Conservation (phyloP, 768 basidiomycete genomes). For the Hygrocybe punicea region DNA sequence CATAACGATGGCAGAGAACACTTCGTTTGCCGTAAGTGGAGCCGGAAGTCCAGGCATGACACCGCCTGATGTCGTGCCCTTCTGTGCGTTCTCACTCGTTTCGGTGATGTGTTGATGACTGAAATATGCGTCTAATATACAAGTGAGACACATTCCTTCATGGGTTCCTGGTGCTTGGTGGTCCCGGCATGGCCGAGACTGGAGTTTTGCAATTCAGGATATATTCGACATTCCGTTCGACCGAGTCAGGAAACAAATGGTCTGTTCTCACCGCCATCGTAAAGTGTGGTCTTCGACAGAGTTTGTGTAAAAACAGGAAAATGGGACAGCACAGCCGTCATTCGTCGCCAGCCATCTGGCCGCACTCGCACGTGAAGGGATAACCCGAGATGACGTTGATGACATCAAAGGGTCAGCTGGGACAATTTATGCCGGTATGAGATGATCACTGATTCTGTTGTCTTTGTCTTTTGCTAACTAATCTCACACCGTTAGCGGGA, state of each 20-base stretch:
- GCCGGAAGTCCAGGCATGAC: not conserved
- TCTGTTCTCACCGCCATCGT: not conserved
- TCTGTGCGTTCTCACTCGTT: not conserved
- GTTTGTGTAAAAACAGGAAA: not conserved
- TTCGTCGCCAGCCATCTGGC: not conserved
- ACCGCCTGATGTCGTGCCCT: not conserved
- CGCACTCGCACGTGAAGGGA: not conserved
- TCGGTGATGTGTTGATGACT: too few relatives aligned
- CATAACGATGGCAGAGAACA: constrained; percentile 8
- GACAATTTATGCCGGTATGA: constrained; percentile 6
- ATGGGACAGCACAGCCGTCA: not conserved
- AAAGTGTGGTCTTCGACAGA: not conserved
- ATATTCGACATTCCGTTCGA: constrained; percentile 2
- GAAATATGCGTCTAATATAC: too few relatives aligned
- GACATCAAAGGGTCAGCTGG: constrained; percentile 26
- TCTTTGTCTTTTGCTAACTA: not conserved
- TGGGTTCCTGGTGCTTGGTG: not conserved
- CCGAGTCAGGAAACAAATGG: not conserved
- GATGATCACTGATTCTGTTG: not conserved
- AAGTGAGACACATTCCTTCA: not conserved
- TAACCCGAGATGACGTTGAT: constrained; percentile 3
- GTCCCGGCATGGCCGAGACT: too few relatives aligned
- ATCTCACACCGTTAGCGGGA: constrained; percentile 19
- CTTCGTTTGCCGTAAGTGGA: not conserved
- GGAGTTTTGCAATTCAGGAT: not conserved